These are phyloP conservation scores for Scheffersomyces spartinae DNA, from an alignment of 805 yeast genomes.

Conservation along the genomic window DNA sequence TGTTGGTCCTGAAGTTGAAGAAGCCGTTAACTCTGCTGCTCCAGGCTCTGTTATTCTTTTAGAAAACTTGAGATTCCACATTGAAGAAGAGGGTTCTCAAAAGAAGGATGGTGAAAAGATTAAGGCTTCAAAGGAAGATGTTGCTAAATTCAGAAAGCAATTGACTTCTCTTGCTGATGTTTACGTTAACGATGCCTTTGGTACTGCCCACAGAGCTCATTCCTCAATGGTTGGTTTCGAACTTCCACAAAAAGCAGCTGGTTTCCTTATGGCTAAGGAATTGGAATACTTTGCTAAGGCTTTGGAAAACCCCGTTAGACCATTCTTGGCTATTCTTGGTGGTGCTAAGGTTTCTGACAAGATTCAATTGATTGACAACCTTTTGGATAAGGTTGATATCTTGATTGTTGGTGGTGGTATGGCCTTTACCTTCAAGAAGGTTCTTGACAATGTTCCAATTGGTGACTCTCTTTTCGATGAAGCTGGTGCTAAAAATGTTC, in stretches of 20 bases:
- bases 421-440: constrained; percentile 99
- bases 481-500: constrained; percentile 93
- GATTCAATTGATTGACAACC: constrained; percentile 96
- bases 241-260: constrained; percentile 93
- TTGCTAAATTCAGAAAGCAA: constrained; percentile 77
- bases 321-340: constrained; percentile 97
- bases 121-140: constrained; percentile 82
- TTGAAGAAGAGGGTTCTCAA: constrained; percentile 91
- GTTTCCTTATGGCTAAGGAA: constrained; percentile 97
- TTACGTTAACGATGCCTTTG: constrained; percentile 96
- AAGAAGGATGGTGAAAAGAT: constrained; percentile 88
- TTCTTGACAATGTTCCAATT: constrained; percentile 70
- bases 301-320: constrained; percentile 94
- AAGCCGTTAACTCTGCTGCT: constrained; percentile 59
- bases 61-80: constrained; percentile 97
- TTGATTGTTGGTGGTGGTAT: constrained; percentile 98
- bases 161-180: constrained; percentile 93
- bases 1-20: constrained; percentile 86
- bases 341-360: constrained; percentile 99
- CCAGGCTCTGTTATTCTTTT: constrained; percentile 79
- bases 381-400: constrained; percentile 88
- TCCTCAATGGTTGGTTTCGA: constrained; percentile 98
- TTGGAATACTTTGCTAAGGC: constrained; percentile 96
- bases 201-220: constrained; percentile 99
- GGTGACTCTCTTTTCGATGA: constrained; percentile 90